Conservation (phyloP, 257 asterid genomes). For the Petrea volubilis region DNA sequence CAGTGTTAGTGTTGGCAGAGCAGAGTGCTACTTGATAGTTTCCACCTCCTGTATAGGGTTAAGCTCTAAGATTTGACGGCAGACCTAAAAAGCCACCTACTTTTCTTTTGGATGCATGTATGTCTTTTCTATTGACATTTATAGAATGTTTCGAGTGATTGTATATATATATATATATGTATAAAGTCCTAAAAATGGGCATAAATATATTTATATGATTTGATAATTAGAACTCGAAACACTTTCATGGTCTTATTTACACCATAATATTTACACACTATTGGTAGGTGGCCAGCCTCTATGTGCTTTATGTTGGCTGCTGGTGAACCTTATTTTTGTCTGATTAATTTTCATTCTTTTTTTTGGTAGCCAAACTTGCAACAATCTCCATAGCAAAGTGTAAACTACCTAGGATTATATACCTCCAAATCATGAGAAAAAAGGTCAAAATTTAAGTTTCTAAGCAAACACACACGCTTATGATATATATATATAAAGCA, state of each 20-base stretch:
- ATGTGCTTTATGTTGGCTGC: slow-evolving; percentile 10
- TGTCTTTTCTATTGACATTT: too few species aligned
- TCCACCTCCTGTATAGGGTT: too few species aligned
- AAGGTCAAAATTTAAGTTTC: not conserved
- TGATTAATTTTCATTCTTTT: not conserved
- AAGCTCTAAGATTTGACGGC: too few species aligned
- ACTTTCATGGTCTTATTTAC: not conserved
- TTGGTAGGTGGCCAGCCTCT: slow-evolving; percentile 14
- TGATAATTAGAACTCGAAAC: not conserved
- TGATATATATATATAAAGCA: too few species aligned
- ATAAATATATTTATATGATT: too few species aligned
- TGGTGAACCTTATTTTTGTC: slow-evolving; percentile 14
- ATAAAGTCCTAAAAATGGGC: too few species aligned
- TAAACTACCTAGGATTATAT: not conserved
- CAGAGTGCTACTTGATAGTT: too few species aligned
- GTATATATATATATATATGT: too few species aligned
- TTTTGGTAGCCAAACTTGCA: slow-evolving; percentile 27
- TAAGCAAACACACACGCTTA: not conserved
- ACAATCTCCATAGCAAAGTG: slow-evolving; percentile 16
- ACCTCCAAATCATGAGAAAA: not conserved
- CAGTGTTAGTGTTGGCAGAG: too few species aligned
- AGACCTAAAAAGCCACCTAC: too few species aligned
- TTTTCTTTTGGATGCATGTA: too few species aligned
- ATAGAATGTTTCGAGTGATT: too few species aligned
- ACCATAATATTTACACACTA: not conserved